Percentiles rank a stretch among this genome's conserved stretches.
phyloP scores from a whole-genome alignment of 2,329 filamentous ascomycete genomes.

The Dactylellina cionopaga region DNA sequence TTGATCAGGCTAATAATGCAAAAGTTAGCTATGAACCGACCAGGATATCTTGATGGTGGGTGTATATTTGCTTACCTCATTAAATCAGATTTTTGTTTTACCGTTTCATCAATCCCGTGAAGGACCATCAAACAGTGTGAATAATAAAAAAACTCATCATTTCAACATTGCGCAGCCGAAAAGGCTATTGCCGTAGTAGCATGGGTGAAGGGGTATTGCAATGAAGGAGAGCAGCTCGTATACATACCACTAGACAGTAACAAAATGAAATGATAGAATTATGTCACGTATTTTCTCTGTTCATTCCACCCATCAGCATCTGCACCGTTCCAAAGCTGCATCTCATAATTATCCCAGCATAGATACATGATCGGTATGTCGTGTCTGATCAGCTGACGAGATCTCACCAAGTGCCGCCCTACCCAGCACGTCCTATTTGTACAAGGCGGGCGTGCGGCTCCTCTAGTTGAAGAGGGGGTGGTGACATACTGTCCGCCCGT shows the following conservation, averaged over 20 bases:
- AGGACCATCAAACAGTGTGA: slow-evolving; percentile 63
- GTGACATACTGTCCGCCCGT: slow-evolving; percentile 63
- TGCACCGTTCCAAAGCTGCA: background rate
- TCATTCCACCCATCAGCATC: slow-evolving; percentile 20
- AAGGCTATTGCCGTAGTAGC: slow-evolving; percentile 53
- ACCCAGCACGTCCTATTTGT: slow-evolving; percentile 60
- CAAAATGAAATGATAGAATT: no score
- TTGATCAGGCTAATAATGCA: slow-evolving; percentile 9
- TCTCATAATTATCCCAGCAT: slow-evolving; percentile 53
- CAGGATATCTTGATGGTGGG: background rate
- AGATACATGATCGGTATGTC: slow-evolving; percentile 27
- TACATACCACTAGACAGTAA: slow-evolving; percentile 53
- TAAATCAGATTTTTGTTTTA: slow-evolving; percentile 64
- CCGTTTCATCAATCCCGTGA: slow-evolving; percentile 53
- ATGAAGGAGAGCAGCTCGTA: slow-evolving; percentile 38
- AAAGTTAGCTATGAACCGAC: slow-evolving; percentile 52
- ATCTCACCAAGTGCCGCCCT: slow-evolving; percentile 62
- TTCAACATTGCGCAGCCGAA: slow-evolving; percentile 53
- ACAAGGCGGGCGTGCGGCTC: slow-evolving; percentile 60
- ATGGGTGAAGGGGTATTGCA: slow-evolving; percentile 44
- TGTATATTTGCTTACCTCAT: slow-evolving; percentile 61
- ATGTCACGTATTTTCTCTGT: slow-evolving; percentile 35
- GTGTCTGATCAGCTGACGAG: slow-evolving; percentile 62
- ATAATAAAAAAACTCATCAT: slow-evolving; percentile 61
- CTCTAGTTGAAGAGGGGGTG: slow-evolving; percentile 59